A percentile compares a stretch with the other conserved stretches of the same genome.
These are phyloP conservation scores for Pythium coloratum DNA, from an alignment of 352 stramenopile species.

Conservation along the genomic window DNA sequence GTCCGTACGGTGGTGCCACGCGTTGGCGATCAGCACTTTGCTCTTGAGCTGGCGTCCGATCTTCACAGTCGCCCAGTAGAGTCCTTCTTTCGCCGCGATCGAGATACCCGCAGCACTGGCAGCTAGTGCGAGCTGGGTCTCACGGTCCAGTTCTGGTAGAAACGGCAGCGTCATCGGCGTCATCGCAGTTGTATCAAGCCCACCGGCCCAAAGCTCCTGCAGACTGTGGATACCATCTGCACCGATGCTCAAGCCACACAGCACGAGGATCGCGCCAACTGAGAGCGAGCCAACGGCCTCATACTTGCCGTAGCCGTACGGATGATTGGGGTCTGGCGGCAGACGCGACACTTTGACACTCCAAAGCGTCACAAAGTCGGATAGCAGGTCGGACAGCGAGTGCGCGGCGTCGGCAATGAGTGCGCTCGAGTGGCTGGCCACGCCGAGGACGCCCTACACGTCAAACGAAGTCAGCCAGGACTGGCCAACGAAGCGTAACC, in stretches of 20 bases:
- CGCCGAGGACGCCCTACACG: slow-evolving; percentile 59
- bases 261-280: slow-evolving; percentile 82
- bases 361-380: slow-evolving; percentile 96
- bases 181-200: slow-evolving; percentile 19
- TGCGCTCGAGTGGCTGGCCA: slow-evolving; percentile 85
- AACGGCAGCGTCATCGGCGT: slow-evolving; percentile 47
- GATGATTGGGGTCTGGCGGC: slow-evolving; percentile 93
- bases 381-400: slow-evolving; percentile 95
- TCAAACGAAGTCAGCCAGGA: background rate
- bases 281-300: slow-evolving; percentile 87
- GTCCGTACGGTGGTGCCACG: slow-evolving; percentile 94
- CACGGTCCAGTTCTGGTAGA: slow-evolving; percentile 56
- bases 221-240: slow-evolving; percentile 70
- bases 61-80: slow-evolving; percentile 92
- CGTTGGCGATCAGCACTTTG: slow-evolving; percentile 96
- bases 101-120: slow-evolving; percentile 85
- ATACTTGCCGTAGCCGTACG: slow-evolving; percentile 90
- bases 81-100: slow-evolving; percentile 93
- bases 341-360: slow-evolving; percentile 90
- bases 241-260: slow-evolving; percentile 70
- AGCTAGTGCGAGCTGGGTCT: slow-evolving; percentile 67
- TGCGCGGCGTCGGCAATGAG: slow-evolving; percentile 96
- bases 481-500: background rate
- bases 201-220: slow-evolving; percentile 62
- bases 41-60: slow-evolving; percentile 93